Percentiles rank a stretch among this genome's conserved stretches.
phyloP scores from a whole-genome alignment of 495 filamentous ascomycete genomes.

The Aspergillus ellipticus region DNA sequence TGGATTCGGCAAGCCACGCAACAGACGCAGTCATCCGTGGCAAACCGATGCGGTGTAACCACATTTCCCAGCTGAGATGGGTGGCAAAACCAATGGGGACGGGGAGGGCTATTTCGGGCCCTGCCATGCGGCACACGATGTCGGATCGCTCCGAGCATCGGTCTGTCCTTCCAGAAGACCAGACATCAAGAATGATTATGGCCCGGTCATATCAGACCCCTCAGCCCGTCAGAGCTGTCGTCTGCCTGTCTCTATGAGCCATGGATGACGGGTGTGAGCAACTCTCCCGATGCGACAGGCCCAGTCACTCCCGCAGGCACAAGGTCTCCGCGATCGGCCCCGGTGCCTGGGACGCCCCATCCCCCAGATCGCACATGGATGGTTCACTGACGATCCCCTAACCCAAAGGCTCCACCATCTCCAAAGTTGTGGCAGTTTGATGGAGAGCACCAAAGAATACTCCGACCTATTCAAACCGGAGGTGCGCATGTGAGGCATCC shows the following conservation, averaged over 20 bases:
- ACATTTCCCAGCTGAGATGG: too few species aligned
- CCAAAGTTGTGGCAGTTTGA: conserved; percentile 84
- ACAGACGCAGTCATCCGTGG: too few species aligned
- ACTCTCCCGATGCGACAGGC: background rate
- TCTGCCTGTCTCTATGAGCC: background rate
- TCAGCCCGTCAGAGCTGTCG: too few species aligned
- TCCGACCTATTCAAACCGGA: conserved; percentile 69
- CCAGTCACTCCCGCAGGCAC: conserved; percentile 49
- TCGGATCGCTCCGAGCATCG: too few species aligned
- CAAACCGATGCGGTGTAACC: too few species aligned
- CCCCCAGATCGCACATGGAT: background rate
- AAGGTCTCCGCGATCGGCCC: conserved; percentile 85
- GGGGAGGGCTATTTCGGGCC: too few species aligned
- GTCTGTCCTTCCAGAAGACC: too few species aligned
- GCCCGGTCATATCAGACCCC: too few species aligned
- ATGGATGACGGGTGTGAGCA: background rate
- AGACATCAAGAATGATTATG: too few species aligned
- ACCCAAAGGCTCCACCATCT: conserved; percentile 77
- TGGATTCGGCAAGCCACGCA: too few species aligned
- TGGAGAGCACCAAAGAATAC: conserved; percentile 72
- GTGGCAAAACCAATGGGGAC: too few species aligned
- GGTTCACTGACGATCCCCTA: background rate
- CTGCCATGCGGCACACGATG: too few species aligned
- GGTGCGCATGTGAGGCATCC: conserved; percentile 75
- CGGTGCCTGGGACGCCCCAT: conserved; percentile 71